Evolutionary conservation across 208 protist genomes (phyloP), one percentile per base, ranked within the genome.

Genomic region (Leishmania martiniquensis): DNA sequence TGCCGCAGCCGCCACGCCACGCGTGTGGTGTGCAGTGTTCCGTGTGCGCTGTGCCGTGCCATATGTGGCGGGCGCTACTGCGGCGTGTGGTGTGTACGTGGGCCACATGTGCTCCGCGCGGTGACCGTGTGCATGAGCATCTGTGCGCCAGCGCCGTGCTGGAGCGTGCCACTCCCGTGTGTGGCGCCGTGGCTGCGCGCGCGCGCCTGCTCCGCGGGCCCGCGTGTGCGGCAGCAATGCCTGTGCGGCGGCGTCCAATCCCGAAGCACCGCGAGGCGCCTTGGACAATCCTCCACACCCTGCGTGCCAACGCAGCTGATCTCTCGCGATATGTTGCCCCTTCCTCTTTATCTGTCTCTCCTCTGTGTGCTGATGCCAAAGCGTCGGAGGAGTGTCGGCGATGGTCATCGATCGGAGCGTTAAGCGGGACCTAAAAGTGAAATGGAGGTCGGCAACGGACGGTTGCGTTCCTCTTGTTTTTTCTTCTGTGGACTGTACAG

Each of bases 191-290:
- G 76, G 76, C 69, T 54, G 69, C 76, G 45, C 76, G 63, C 67
- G 76, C 47, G 69, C 47, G 77, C 60, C 59, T 76, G 49, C 67
- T 55, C 67, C 32, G 70, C 25, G 13, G 59, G 60, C 69, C 77
- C 45, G 70, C 69, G 73, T 72, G 77, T 54, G 77, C 77, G 49
- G 77, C 77, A 76, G 77, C 77, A 81, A 81, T 81, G 77, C 77
- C 77, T 81, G 77, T 72, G 68, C 47, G 32, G 77, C 77, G 60
- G 77, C 71, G 77, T 54, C 47, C 15, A 42, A 72, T 47, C 44
- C 77, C 69, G 77, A 75, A 81, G 77, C 77, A 76, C 77, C 77
- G 77, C 77, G 77, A 81, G 77, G 77, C 59, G 49, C 17, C 52
- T 9, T 34, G 25, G 39, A 52, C 51, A 47, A 60, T 25, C 54